Base-by-base conservation (phyloP, 2,329 filamentous ascomycete genomes). In the Conoideocrella luteorostrata region DNA sequence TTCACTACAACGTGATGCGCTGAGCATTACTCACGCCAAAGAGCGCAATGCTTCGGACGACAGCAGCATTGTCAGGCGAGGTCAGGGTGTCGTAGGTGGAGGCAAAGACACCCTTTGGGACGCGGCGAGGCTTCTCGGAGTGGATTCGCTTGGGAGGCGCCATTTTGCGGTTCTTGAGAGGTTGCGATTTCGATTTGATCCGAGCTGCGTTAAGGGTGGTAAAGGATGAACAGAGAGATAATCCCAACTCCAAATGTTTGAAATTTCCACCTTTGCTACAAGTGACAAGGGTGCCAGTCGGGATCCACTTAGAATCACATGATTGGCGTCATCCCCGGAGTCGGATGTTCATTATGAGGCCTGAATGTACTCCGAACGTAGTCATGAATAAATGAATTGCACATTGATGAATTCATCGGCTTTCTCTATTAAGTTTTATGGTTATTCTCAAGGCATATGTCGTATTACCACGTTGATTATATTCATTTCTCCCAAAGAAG, bases 1-100 rank as follows among this genome's bases (percentile, higher is more conserved):
- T 18, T 7, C 22, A 10, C 17, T 30, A 24, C 30, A 39, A 23
- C 7, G 13, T 2, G 17, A 44, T 21, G 22, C 23, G 4, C 15
- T n/a, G 22, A 22, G 21, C 34, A 32, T 21, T 35, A 70, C 81
- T 60, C 72, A 86, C 82, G 44, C 80, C 81, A 58, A 86, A 86
- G 55, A 85, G 62, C 50, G 77, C 71, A 52, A 86, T 67, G 59
- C 82, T 85, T 55, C 78, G 75, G 47, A 86, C 82, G 45, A 86
- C 75, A 45, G 80, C 75, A 39, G 79, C 74, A 64, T 87, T 86
- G 59, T 87, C 83, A 26, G 82, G 64, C 22, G 77, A 75, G 44
- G 80, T 85, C 57, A 86, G 57, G 52, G 78, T 70, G 48, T 75
- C 71, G 64, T 84, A 86, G 52, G 77, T 71, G 45, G 70, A 70